Percentiles rank a stretch among this genome's conserved stretches.
Evolutionary conservation across 1,139 yeast genomes (phyloP).

Genomic region (Nakaseomyces uthaithaninus): DNA sequence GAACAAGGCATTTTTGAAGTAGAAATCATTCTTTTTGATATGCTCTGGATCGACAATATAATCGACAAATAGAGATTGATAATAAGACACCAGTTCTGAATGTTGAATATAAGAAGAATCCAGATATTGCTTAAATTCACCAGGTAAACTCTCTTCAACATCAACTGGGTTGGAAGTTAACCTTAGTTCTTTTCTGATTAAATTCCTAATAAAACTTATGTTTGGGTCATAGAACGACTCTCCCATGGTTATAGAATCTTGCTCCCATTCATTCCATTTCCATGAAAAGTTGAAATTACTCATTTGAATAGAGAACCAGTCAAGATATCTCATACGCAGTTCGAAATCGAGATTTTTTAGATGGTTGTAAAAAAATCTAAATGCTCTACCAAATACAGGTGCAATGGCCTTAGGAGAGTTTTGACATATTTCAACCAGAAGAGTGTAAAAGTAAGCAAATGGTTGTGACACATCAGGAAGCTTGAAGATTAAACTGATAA

Average conservation of each 20-base stretch:
- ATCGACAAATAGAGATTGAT: conserved; percentile 28
- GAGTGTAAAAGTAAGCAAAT: conserved; percentile 72
- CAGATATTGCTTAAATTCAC: conserved; percentile 59
- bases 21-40: conserved; percentile 27
- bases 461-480: conserved; percentile 63
- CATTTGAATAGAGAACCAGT: conserved; percentile 91
- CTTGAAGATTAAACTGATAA: conserved; percentile 67
- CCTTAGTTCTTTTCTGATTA: conserved; percentile 76
- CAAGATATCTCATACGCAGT: conserved; percentile 61
- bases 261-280: conserved; percentile 97
- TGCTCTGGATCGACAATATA: conserved; percentile 26
- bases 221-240: conserved; percentile 56
- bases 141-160: conserved; percentile 68
- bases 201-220: conserved; percentile 63
- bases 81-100: conserved; percentile 33
- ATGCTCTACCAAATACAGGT: conserved; percentile 90
- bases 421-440: conserved; percentile 83
- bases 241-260: conserved; percentile 39
- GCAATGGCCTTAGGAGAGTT: conserved; percentile 85
- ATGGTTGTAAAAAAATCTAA: conserved; percentile 70
- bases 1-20: conserved; percentile 30
- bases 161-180: conserved; percentile 60
- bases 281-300: conserved; percentile 92
- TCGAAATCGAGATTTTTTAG: conserved; percentile 68
- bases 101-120: conserved; percentile 41